Percentiles rank a stretch among this genome's conserved stretches.
Evolutionary conservation across 805 yeast species (phyloP).

Genomic region (Kuraishia piskuri): DNA sequence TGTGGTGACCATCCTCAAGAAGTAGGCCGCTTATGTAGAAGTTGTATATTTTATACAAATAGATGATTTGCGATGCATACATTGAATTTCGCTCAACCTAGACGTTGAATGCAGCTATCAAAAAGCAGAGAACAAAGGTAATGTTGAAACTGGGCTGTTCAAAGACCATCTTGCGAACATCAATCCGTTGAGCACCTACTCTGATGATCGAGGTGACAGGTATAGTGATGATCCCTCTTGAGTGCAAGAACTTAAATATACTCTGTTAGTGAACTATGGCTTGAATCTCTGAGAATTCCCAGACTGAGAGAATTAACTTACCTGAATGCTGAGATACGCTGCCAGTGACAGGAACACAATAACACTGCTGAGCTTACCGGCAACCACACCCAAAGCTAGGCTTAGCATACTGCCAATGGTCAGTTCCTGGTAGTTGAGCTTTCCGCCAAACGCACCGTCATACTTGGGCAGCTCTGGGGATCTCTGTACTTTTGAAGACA

Average conservation of each 20-base stretch:
- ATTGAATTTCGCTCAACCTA: constrained; percentile 2
- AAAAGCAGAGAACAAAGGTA: constrained; percentile 43
- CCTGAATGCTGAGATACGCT: constrained; percentile 19
- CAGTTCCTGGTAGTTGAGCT: constrained; percentile 51
- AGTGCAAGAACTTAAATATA: constrained; percentile 45
- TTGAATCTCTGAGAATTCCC: too few species aligned
- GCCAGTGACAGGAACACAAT: constrained; percentile 43
- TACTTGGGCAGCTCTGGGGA: constrained; percentile 10
- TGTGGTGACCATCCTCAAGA: constrained; percentile 89
- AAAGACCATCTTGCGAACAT: constrained; percentile 41
- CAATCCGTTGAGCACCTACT: constrained; percentile 30
- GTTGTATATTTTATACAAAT: not conserved
- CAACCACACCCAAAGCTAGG: constrained; percentile 44
- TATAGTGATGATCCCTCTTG: constrained; percentile 41
- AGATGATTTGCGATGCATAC: not conserved
- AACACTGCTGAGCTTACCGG: constrained; percentile 51
- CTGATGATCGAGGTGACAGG: constrained; percentile 27
- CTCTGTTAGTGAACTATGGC: not conserved
- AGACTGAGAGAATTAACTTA: not conserved
- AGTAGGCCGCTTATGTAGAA: constrained; percentile 16
- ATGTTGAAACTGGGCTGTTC: constrained; percentile 56
- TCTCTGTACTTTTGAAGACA: not conserved
- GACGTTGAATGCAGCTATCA: constrained; percentile 50
- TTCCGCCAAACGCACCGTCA: constrained; percentile 33
- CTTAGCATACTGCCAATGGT: constrained; percentile 60